Base-by-base conservation (phyloP, 2,329 filamentous ascomycete species). In the Byssochlamys sp. region DNA sequence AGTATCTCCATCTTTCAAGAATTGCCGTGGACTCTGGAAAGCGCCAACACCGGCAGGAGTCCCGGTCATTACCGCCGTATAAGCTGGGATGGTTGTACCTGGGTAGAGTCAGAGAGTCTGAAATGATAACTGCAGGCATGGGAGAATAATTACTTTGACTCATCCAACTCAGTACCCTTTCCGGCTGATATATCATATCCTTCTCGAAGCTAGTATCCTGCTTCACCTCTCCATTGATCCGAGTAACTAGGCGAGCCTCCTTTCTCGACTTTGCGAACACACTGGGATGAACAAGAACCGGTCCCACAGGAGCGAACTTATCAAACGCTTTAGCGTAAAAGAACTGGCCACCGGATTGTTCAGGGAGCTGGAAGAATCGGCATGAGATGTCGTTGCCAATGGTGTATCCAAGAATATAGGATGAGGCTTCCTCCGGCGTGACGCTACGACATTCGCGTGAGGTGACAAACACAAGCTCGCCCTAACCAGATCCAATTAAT, bases 61-160 rank as follows among this genome's bases (percentile, higher is more conserved):
- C 3, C 75, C 74, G 1, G 73, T 76, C 66, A 75, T 71, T 52
- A 77, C 72, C 24, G 74, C 55, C 2, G 72, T 75, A 4, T 73
- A 73, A n/a, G 66, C 62, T 51, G 67, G 66, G 7, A 77, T 62
- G 2, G 73, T 75, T 2, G 69, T 75, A 11, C 73, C 72, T 35
- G 69, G 66, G 1, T 67, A 72, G 4, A 74, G 52, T 54, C 27
- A 54, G 52, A n/a, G n/a, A n/a, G n/a, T 33, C 29, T 53, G 3
- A 7, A 28, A 28, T 28, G 3, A 28, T 28, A 28, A 28, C 28
- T 28, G 7, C 28, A 28, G 28, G 7, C 3, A 28, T 28, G 28
- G 28, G 28, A 28, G 28, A 28, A 28, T 28, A 28, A 28, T 2
- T 55, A 58, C 57, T 58, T 29, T 58, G 57, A 48, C 57, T 58